Base-by-base conservation (phyloP, 441 rosid genomes). In the Pelargonium myrrhifolium region DNA sequence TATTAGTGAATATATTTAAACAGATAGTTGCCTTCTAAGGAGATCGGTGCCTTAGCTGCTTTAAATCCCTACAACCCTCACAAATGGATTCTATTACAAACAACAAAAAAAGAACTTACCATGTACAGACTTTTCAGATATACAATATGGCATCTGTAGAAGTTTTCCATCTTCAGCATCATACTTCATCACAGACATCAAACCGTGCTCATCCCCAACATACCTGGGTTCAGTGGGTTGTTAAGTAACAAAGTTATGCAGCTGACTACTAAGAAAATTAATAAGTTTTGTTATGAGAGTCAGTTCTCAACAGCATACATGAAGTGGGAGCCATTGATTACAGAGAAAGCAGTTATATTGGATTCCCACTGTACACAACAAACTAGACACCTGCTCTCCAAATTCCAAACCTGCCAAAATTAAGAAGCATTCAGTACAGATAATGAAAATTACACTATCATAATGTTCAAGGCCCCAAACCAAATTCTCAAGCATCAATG, bases 201-300 rank as follows among this genome's bases (percentile, higher is more conserved):
- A 76, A 61, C 92, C 92, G 2, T 83, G 69, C 82, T 87, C 89
- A 67, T 87, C 92, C 65, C 92, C 92, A 24, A 87, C 64, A 74
- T 85, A 82, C 87, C 92, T n/a, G n/a, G n/a, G n/a, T n/a, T n/a
- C n/a, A n/a, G n/a, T 51, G 62, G 47, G 53, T 63, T 18, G 11
- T 71, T 51, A 75, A 70, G 63, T 9, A 53, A 20, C 60, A 68
- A 37, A 3, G 17, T 67, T 63, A 60, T 65, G 65, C 64, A 70
- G 18, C 31, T 6, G 66, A 68, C 45, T 11, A 63, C 65, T 26
- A 22, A 5, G 60, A 28, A 39, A 63, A 61, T 17, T 31, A 49
- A 22, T 58, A 58, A 56, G 62, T 10, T 58, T 58, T 58, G 35
- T 22, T 56, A 21, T 56, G 22, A 18, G 39, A 58, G 61, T 39